phyloP scores from a whole-genome alignment of 2,329 filamentous ascomycete genomes.

The Cytospora paraplurivora region DNA sequence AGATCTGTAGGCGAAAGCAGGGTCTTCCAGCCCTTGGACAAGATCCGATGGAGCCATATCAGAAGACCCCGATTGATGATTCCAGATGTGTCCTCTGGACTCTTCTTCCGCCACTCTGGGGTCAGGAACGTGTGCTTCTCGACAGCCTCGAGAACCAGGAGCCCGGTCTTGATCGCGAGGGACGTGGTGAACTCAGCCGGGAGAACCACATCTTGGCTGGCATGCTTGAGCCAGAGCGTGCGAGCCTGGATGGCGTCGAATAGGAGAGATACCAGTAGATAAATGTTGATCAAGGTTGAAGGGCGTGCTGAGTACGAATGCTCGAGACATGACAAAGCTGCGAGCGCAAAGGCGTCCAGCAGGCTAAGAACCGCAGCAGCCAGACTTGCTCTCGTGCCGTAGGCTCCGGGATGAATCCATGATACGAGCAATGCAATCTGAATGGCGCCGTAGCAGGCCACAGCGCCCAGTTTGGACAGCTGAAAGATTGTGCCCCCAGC shows the following conservation, averaged over 20 bases:
- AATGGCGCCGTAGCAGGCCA: constrained; percentile 1
- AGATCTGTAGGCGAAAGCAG: constrained; percentile 40
- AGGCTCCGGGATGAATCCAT: not conserved
- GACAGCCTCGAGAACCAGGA: not conserved
- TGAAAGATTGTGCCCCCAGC: not conserved
- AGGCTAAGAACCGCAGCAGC: constrained; percentile 25
- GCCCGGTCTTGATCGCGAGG: not conserved
- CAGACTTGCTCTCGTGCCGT: constrained; percentile 13
- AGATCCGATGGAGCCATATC: constrained; percentile 40
- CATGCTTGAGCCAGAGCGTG: constrained; percentile 44
- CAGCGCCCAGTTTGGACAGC: constrained; percentile 5
- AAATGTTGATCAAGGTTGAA: constrained; percentile 49
- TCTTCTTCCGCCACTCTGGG: constrained; percentile 25
- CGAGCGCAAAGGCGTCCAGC: constrained; percentile 33
- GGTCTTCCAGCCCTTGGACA: constrained; percentile 39
- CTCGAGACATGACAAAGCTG: constrained; percentile 48
- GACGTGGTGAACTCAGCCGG: not conserved
- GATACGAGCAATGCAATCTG: constrained; percentile 2
- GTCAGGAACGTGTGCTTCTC: constrained; percentile 2
- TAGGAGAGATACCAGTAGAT: constrained; percentile 47
- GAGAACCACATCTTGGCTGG: constrained; percentile 39
- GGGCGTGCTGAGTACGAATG: constrained; percentile 48
- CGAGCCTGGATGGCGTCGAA: constrained; percentile 48
- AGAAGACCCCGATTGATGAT: constrained; percentile 41
- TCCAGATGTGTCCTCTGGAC: constrained; percentile 41